These are phyloP conservation scores for Aspergillus versicolor DNA, from an alignment of 2,329 filamentous ascomycete genomes.

Conservation along the genomic window DNA sequence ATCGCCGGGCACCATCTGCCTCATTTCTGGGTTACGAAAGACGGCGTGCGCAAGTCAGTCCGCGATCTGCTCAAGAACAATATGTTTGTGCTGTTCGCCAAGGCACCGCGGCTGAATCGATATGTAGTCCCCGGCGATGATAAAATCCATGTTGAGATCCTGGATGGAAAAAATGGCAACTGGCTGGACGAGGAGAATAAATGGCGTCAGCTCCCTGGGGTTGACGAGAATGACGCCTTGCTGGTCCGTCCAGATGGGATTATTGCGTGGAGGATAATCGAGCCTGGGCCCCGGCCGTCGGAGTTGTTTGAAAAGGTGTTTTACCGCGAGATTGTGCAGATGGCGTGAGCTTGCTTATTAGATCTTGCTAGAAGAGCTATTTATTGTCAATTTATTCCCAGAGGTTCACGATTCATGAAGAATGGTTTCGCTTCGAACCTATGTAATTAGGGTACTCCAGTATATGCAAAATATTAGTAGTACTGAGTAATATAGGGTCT, in stretches of 20 bases:
- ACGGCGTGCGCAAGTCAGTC: neutral
- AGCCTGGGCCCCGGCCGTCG: no score
- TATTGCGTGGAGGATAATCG: neutral
- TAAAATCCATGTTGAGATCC: neutral
- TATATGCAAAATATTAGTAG: no score
- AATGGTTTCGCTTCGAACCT: no score
- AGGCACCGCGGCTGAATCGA: neutral
- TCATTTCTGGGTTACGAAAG: neutral
- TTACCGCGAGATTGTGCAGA: no score
- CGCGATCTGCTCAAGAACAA: neutral
- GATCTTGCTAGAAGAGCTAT: no score
- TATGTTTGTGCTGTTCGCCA: neutral
- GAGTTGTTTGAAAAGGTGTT: no score
- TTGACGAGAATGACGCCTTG: neutral
- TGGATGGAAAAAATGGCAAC: neutral
- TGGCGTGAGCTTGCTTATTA: no score
- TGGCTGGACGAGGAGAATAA: neutral
- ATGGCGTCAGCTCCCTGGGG: neutral
- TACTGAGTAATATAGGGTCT: no score
- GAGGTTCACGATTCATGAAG: no score
- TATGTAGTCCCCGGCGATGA: no score
- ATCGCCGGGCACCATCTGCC: neutral
- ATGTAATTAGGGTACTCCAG: no score
- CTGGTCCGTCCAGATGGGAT: neutral
- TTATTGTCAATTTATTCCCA: no score